Conservation (phyloP, 352 stramenopile genomes). For the Globisporangium rhizosaccharum region DNA sequence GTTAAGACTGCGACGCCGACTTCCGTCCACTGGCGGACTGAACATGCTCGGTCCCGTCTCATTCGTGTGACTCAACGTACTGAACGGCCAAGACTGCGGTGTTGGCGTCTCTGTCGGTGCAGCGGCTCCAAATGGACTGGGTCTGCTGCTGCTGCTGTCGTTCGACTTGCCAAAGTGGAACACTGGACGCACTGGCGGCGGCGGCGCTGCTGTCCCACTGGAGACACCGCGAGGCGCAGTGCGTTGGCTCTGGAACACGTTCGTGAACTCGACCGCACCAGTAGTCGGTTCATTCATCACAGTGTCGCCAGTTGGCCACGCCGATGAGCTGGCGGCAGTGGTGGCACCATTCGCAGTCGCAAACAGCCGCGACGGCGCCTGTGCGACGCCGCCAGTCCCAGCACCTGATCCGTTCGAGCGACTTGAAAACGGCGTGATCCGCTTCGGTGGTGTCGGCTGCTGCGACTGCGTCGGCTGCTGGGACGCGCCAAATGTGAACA, state of each 20-base stretch:
- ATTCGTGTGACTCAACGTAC: background rate
- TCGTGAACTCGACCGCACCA: slow-evolving; percentile 5
- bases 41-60: background rate
- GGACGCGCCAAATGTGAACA: no score
- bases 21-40: background rate
- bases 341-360: background rate
- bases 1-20: background rate
- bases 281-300: slow-evolving; percentile 5
- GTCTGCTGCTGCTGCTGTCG: background rate
- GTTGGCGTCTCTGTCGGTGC: background rate
- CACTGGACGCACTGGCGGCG: background rate
- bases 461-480: no score
- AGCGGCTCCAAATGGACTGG: slow-evolving; percentile 1
- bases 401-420: no score
- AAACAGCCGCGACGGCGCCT: background rate
- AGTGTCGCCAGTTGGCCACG: slow-evolving; percentile 1
- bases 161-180: slow-evolving; percentile 4
- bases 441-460: no score
- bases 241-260: slow-evolving; percentile 2
- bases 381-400: background rate
- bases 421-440: no score
- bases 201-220: background rate
- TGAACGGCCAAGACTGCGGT: background rate
- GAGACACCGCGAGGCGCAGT: background rate
- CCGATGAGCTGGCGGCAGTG: background rate